Percentiles rank a stretch among this genome's conserved stretches.
Evolutionary conservation across 2,329 filamentous ascomycete genomes (phyloP).

Genomic region (Cladosporium velox): DNA sequence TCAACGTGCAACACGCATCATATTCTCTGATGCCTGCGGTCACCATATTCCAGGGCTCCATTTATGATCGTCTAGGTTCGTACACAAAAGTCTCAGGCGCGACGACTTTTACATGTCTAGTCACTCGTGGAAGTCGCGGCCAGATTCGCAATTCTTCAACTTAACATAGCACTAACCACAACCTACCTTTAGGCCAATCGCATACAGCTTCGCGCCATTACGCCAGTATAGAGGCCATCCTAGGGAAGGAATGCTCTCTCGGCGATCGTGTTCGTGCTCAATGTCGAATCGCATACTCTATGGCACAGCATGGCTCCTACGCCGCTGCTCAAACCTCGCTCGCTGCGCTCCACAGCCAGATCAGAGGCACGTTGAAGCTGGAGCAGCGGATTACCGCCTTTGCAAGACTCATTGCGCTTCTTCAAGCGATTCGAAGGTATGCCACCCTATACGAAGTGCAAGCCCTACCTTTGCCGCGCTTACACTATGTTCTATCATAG

Average conservation of each 20-base stretch:
- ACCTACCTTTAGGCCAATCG: conserved; percentile 45
- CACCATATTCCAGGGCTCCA: conserved; percentile 68
- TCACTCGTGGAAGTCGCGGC: background rate
- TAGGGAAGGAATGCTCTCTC: conserved; percentile 63
- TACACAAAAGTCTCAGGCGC: conserved; percentile 23
- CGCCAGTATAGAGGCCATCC: conserved; percentile 75
- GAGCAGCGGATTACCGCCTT: conserved; percentile 73
- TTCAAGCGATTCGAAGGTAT: conserved; percentile 14
- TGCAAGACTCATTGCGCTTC: conserved; percentile 57
- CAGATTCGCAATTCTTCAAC: background rate
- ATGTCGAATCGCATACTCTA: conserved; percentile 68
- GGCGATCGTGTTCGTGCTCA: conserved; percentile 78
- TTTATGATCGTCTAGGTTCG: conserved; percentile 73
- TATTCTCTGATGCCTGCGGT: conserved; percentile 72
- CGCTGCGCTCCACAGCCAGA: conserved; percentile 60
- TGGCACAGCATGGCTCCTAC: conserved; percentile 69
- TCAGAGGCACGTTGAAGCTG: conserved; percentile 72
- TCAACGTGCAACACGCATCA: conserved; percentile 76
- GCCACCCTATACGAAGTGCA: background rate
- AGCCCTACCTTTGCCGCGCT: background rate
- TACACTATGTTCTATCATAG: conserved; percentile 37
- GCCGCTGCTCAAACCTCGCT: conserved; percentile 65
- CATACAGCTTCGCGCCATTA: conserved; percentile 48
- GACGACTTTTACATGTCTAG: background rate
- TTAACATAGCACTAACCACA: background rate